Evolutionary conservation across 805 yeast species (phyloP).

Genomic region (Suhomyces pyralidae): DNA sequence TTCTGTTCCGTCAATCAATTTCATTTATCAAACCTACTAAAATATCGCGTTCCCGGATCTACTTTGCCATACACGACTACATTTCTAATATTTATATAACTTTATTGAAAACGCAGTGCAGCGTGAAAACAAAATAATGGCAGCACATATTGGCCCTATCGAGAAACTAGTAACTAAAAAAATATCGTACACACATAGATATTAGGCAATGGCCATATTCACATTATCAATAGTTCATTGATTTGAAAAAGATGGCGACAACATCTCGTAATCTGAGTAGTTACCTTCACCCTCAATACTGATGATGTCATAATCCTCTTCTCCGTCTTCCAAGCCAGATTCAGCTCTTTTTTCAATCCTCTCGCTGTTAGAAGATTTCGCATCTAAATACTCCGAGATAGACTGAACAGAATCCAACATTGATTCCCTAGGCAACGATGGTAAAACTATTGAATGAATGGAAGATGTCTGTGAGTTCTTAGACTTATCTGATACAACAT

Average conservation of each 20-base stretch:
- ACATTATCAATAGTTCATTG: background rate
- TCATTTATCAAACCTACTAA: background rate
- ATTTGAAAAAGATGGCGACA: constrained; percentile 13
- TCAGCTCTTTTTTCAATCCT: background rate
- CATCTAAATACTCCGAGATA: constrained; percentile 21
- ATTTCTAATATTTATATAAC: background rate
- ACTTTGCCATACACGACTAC: constrained; percentile 4
- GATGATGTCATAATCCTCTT: constrained; percentile 34
- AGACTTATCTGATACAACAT: background rate
- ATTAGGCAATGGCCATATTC: background rate
- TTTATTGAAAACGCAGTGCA: background rate
- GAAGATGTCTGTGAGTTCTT: constrained; percentile 10
- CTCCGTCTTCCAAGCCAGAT: constrained; percentile 2
- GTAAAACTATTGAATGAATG: constrained; percentile 28
- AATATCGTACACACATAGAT: background rate
- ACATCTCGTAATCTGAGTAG: constrained; percentile 37
- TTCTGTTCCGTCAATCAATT: background rate
- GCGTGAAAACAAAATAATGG: background rate
- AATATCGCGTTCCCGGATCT: background rate
- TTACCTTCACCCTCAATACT: constrained; percentile 26
- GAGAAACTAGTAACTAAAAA: background rate
- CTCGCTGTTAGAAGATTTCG: constrained; percentile 12
- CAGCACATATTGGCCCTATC: background rate
- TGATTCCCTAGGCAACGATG: constrained; percentile 29
- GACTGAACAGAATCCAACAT: constrained; percentile 9